These are phyloP conservation scores for Sphagnum contortum DNA, from an alignment of 225 moss, liverwort and hornwort genomes.

Conservation along the genomic window DNA sequence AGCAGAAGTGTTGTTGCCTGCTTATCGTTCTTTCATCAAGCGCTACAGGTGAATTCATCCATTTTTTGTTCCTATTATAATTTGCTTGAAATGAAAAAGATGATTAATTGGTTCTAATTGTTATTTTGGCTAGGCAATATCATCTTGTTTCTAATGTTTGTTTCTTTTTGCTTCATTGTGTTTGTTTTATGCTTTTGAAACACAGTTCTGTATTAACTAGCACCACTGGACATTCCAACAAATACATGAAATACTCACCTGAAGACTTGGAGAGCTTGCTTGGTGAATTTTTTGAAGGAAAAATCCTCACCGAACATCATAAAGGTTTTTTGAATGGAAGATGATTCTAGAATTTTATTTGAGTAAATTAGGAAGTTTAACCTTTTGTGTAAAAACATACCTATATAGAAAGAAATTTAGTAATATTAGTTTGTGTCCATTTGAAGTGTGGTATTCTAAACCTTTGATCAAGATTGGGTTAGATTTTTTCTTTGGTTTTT, in stretches of 20 bases:
- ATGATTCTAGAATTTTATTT: no score
- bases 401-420: no score
- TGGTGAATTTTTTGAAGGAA: slow-evolving; percentile 86
- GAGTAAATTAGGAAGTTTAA: no score
- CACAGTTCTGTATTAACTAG: slow-evolving; percentile 59
- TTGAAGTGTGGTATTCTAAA: no score
- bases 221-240: slow-evolving; percentile 55
- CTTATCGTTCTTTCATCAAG: slow-evolving; percentile 79
- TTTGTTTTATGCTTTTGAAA: no score
- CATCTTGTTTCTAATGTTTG: background rate
- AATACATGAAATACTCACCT: slow-evolving; percentile 71
- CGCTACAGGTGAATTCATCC: slow-evolving; percentile 47
- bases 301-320: slow-evolving; percentile 38
- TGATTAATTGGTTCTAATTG: slow-evolving; percentile 6
- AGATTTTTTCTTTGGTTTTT: no score
- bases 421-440: no score
- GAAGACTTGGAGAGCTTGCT: slow-evolving; percentile 82
- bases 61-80: no score
- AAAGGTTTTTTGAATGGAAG: no score
- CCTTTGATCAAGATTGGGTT: no score
- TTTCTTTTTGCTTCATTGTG: background rate
- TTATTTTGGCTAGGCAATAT: background rate
- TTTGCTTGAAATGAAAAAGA: background rate
- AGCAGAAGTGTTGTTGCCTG: slow-evolving; percentile 80
- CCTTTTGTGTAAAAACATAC: no score